Evolutionary conservation across 495 filamentous ascomycete species (phyloP).

Genomic region (Talaromyces ruber): DNA sequence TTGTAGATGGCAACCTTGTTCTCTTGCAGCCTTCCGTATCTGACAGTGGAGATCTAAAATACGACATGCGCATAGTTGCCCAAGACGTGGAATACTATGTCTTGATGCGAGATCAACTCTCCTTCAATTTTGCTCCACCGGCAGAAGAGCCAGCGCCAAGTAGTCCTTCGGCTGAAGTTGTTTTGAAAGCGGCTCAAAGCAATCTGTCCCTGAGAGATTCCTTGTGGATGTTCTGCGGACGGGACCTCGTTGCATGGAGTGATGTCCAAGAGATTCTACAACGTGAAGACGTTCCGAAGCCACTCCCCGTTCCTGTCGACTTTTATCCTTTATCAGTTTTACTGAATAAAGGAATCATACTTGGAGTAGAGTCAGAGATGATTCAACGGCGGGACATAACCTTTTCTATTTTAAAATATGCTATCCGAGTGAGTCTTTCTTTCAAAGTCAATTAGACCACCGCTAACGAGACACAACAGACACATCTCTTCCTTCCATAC

Average conservation of each 20-base stretch:
- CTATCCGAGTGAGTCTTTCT: slow-evolving; percentile 57
- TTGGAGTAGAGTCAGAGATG: slow-evolving; percentile 87
- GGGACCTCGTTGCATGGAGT: slow-evolving; percentile 71
- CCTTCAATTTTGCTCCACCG: slow-evolving; percentile 34
- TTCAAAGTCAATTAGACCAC: background rate
- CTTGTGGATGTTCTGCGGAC: slow-evolving; percentile 89
- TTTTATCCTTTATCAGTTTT: slow-evolving; percentile 92
- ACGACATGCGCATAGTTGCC: slow-evolving; percentile 95
- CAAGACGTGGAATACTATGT: slow-evolving; percentile 93
- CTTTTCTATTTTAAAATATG: slow-evolving; percentile 79
- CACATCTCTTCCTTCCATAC: slow-evolving; percentile 84
- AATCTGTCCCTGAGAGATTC: slow-evolving; percentile 67
- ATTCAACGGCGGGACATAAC: slow-evolving; percentile 82
- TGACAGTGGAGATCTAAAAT: slow-evolving; percentile 74
- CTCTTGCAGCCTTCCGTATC: slow-evolving; percentile 77
- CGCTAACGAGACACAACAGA: slow-evolving; percentile 39
- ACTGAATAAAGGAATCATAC: slow-evolving; percentile 72
- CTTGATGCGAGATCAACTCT: slow-evolving; percentile 79
- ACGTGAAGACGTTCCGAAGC: slow-evolving; percentile 34
- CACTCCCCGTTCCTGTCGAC: slow-evolving; percentile 54
- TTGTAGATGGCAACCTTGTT: slow-evolving; percentile 94
- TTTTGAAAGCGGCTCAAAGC: slow-evolving; percentile 30
- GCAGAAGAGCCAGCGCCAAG: slow-evolving; percentile 37
- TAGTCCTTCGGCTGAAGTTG: slow-evolving; percentile 43
- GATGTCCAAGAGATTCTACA: slow-evolving; percentile 83